Evolutionary conservation across 345 rosid species (phyloP).

Genomic region (Eucalyptus pumila): DNA sequence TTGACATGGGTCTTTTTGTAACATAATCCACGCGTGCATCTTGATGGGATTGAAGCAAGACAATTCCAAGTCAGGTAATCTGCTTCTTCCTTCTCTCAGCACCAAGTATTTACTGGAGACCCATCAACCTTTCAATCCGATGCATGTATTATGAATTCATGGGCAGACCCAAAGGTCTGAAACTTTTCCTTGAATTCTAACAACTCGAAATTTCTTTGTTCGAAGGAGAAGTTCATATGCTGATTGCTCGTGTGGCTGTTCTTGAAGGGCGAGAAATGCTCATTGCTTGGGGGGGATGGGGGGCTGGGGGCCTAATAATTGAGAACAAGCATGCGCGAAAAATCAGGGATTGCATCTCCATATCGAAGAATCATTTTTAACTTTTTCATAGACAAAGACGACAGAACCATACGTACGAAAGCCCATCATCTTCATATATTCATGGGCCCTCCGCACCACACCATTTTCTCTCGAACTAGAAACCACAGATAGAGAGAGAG

Average conservation of each 20-base stretch:
- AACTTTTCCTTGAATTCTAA: not conserved
- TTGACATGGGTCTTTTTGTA: not conserved
- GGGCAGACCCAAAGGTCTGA: not conserved
- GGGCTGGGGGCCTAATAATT: not conserved
- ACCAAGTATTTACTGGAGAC: not conserved
- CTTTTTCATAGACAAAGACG: not conserved
- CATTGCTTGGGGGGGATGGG: not conserved
- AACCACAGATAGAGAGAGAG: not conserved
- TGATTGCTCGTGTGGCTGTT: not conserved
- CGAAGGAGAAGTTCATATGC: not conserved
- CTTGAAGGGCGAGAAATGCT: not conserved
- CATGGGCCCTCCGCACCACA: not conserved
- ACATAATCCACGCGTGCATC: not conserved
- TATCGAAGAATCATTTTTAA: not conserved
- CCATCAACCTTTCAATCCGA: not conserved
- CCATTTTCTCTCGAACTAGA: not conserved
- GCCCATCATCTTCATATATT: not conserved
- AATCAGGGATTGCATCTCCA: not conserved
- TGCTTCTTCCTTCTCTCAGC: not conserved
- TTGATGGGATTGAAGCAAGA: not conserved
- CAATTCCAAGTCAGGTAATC: not conserved
- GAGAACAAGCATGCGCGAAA: not conserved
- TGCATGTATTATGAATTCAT: not conserved
- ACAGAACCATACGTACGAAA: not conserved
- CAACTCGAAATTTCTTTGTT: not conserved